Evolutionary conservation across 1,284 basidiomycete species (phyloP).

Genomic region (Sanguinoderma infundibulare): DNA sequence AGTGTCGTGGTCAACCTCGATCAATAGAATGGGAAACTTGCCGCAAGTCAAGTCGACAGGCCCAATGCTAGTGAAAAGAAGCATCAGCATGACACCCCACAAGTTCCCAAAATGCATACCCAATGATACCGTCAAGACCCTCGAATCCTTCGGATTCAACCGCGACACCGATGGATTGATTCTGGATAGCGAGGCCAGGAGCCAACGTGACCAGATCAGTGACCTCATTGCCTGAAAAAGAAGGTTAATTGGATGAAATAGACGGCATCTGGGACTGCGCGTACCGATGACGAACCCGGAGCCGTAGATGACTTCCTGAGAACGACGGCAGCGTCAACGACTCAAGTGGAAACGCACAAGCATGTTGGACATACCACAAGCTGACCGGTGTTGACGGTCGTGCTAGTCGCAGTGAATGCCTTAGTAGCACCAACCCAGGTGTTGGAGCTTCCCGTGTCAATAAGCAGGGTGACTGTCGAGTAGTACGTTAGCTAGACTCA

Average conservation of each 20-base stretch:
- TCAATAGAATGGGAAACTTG: conserved; percentile 2
- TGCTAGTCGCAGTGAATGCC: conserved; percentile 41
- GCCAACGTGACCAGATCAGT: conserved; percentile 32
- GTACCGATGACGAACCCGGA: conserved; percentile 52
- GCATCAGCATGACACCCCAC: no score
- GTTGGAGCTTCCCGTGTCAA: conserved; percentile 40
- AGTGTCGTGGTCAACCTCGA: background rate
- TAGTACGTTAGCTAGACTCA: background rate
- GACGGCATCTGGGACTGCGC: conserved; percentile 35
- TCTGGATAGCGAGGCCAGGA: conserved; percentile 42
- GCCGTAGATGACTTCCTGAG: conserved; percentile 36
- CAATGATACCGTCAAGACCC: conserved; percentile 56
- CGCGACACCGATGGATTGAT: conserved; percentile 57
- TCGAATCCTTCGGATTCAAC: conserved; percentile 41
- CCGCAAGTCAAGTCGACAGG: conserved; percentile 47
- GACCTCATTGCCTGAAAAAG: conserved; percentile 36
- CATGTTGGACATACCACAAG: conserved; percentile 36
- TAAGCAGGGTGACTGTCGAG: conserved; percentile 25
- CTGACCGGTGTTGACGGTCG: conserved; percentile 44
- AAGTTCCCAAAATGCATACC: conserved; percentile 27
- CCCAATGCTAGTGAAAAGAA: conserved; percentile 41
- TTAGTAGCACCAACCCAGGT: conserved; percentile 57
- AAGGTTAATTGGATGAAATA: conserved; percentile 39
- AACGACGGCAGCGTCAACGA: background rate
- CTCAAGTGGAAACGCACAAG: background rate